Evolutionary conservation across 163 green algal genomes (phyloP), one percentile per base, ranked within the genome.

Genomic region (Prototheca wickerhamii): DNA sequence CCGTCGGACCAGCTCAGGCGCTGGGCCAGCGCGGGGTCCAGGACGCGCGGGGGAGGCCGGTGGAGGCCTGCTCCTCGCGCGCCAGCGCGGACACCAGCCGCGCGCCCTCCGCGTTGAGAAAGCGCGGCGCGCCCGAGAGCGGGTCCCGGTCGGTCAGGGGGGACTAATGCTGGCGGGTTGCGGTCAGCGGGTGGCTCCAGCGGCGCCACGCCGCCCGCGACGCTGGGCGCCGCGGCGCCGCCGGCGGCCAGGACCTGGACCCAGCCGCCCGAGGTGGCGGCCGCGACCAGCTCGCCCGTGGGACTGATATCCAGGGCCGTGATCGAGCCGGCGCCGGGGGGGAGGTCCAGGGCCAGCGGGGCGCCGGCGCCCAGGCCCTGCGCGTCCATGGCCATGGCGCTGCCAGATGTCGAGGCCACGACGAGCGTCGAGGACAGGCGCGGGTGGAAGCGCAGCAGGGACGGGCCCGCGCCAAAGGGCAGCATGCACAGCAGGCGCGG

Each of bases 371-470:
- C 12, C 2, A 61, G 49, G 25, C 68, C 76, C 57, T 70, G 61
- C 3, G 67, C 71, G 61, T 92, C 86, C 1, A 71, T 68, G 12
- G 92, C 34, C 32, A 66, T 76, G 75, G 93, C 85, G 21, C 77
- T 33, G 12, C 83, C 87, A 0, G 40, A 51, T 12, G 76, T 43
- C 4, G 74, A 78, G 7, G 61, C 84, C 31, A 87, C 59, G 62
- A 93, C 68, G 53, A 94, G 70, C 5, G 67, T 82, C 58, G 66
- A 69, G 34, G 71, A 65, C 59, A 87, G 68, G 52, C 74, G 62
- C 33, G 87, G 87, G 69, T 94, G 84, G 80, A 92, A 91, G 42
- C 61, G 49, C 42, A 93, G 77, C 44, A 76, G 40, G 7, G 60
- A 56, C 32, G 86, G 77, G 3, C 79, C 71, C 4, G 77, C 58